Conservation (phyloP, 2,329 filamentous ascomycete species). For the Colletotrichum lindemuthianum region DNA sequence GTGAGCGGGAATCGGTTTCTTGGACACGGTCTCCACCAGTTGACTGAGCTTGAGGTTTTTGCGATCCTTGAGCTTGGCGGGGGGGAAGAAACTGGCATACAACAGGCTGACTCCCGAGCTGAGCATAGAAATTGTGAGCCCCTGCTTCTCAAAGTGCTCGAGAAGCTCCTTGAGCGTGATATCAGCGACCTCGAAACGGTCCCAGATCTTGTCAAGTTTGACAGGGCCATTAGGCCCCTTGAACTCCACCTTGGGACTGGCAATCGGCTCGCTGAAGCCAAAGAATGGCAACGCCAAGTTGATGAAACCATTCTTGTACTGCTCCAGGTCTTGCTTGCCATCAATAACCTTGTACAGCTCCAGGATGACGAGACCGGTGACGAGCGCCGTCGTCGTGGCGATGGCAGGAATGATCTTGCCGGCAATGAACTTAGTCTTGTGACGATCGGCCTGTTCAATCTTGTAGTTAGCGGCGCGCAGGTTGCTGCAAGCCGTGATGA, state of each 20-base stretch:
- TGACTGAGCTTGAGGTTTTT: constrained; percentile 86
- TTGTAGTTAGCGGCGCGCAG: constrained; percentile 98
- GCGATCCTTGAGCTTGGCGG: constrained; percentile 82
- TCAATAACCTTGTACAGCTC: constrained; percentile 98
- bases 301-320: constrained; percentile 99
- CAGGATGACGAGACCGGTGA: constrained; percentile 90
- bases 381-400: constrained; percentile 94
- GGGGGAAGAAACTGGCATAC: constrained; percentile 92
- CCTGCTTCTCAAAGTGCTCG: constrained; percentile 81
- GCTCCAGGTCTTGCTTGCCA: constrained; percentile 94
- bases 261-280: constrained; percentile 96
- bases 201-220: constrained; percentile 95
- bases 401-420: constrained; percentile 99
- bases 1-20: constrained; percentile 89
- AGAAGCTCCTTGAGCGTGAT: constrained; percentile 87
- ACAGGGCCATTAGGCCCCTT: constrained; percentile 81
- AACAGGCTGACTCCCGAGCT: constrained; percentile 96
- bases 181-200: constrained; percentile 91
- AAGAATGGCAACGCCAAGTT: constrained; percentile 98
- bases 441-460: constrained; percentile 89
- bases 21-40: constrained; percentile 87
- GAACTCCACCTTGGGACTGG: constrained; percentile 92
- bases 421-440: constrained; percentile 99
- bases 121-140: constrained; percentile 88
- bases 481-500: constrained; percentile 97